Evolutionary conservation across 257 asterid species (phyloP).

Genomic region (Parsonsia alboflavescens): DNA sequence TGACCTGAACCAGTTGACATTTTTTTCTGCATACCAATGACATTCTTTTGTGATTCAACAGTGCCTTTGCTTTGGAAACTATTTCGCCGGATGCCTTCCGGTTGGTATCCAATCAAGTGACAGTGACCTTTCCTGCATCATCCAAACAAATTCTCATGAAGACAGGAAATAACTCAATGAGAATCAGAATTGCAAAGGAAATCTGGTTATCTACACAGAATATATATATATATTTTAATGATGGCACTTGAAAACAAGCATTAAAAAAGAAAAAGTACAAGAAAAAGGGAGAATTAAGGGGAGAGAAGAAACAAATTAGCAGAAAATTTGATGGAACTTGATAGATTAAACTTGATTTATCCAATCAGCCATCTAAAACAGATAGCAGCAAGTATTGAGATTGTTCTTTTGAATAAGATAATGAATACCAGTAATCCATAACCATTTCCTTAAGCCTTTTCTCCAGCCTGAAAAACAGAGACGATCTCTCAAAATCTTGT

Average conservation of each 20-base stretch:
- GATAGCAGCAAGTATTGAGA: not conserved
- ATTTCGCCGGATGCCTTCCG: slow-evolving; percentile 26
- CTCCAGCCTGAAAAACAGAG: slow-evolving; percentile 65
- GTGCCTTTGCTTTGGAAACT: slow-evolving; percentile 23
- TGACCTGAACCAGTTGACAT: slow-evolving; percentile 20
- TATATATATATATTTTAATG: not conserved
- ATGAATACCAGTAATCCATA: slow-evolving; percentile 64
- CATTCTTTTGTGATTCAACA: slow-evolving; percentile 33
- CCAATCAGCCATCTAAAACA: not conserved
- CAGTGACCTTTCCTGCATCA: slow-evolving; percentile 62
- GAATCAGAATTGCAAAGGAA: not conserved
- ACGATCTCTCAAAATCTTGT: slow-evolving; percentile 93
- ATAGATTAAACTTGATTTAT: not conserved
- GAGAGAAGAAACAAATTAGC: not conserved
- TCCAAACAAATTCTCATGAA: not conserved
- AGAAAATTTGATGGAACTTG: not conserved
- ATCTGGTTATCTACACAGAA: not conserved
- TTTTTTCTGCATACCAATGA: slow-evolving; percentile 29
- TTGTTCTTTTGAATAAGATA: not conserved
- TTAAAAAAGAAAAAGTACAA: not conserved
- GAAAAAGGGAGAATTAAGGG: not conserved
- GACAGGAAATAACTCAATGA: not conserved
- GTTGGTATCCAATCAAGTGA: slow-evolving; percentile 57
- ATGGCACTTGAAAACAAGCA: slow-evolving; percentile 3
- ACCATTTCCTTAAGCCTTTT: slow-evolving; percentile 70